phyloP scores from a whole-genome alignment of 176 grass and related monocot genomes.

The Zea mays region Zm-B73-REFERENCE-NAM-5.0 NC_050104.1:141886001-141886500 shows the following conservation, averaged over 20 bases:
- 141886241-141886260: neutral
- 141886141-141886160: neutral
- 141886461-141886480: slow-evolving; percentile 8
- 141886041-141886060: no score
- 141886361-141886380: slow-evolving; percentile 8
- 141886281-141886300: neutral
- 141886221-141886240: neutral
- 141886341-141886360: slow-evolving; percentile 18
- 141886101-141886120: neutral
- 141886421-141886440: neutral
- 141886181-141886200: neutral
- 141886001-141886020: no score
- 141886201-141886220: neutral
- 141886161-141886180: no score
- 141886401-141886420: neutral
- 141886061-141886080: no score
- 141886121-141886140: neutral
- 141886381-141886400: slow-evolving; percentile 47
- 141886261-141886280: neutral
- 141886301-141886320: slow-evolving; percentile 46
- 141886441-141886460: slow-evolving; percentile 1
- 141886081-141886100: no score
- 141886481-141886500: slow-evolving; percentile 36
- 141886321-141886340: slow-evolving; percentile 46
- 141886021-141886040: no score